Conservation (phyloP, 148 eudicot species). For the Gaultheria prostrata region DNA sequence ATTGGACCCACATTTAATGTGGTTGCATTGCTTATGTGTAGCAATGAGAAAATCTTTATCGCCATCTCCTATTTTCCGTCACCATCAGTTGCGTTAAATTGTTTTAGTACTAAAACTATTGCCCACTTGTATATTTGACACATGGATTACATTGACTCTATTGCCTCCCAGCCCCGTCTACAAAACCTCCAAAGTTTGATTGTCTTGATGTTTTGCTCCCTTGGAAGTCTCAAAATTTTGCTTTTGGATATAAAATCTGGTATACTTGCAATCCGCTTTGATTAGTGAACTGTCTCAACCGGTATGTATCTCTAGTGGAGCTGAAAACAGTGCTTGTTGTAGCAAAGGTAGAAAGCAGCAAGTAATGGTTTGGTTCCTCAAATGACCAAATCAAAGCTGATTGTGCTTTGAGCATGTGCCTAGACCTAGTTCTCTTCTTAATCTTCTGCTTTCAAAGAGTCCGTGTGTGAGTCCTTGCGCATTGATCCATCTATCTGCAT, state of each 20-base stretch:
- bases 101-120: not conserved
- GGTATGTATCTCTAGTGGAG: not conserved
- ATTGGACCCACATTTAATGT: no score
- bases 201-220: not conserved
- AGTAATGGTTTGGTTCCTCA: not conserved
- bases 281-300: not conserved
- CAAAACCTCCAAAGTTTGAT: not conserved
- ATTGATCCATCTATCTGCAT: not conserved
- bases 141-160: not conserved
- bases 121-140: not conserved
- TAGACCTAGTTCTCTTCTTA: not conserved
- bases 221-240: not conserved
- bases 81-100: not conserved
- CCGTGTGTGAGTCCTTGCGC: not conserved
- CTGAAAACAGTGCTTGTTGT: not conserved
- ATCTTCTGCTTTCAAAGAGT: not conserved
- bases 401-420: not conserved
- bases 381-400: no score
- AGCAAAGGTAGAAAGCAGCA: not conserved
- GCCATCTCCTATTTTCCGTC: not conserved
- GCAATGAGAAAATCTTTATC: no score
- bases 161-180: not conserved
- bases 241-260: not conserved
- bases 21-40: no score
- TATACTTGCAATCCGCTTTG: not conserved